Evolutionary conservation across 2,329 filamentous ascomycete genomes (phyloP).

Genomic region (Pseudogymnoascus sp.): DNA sequence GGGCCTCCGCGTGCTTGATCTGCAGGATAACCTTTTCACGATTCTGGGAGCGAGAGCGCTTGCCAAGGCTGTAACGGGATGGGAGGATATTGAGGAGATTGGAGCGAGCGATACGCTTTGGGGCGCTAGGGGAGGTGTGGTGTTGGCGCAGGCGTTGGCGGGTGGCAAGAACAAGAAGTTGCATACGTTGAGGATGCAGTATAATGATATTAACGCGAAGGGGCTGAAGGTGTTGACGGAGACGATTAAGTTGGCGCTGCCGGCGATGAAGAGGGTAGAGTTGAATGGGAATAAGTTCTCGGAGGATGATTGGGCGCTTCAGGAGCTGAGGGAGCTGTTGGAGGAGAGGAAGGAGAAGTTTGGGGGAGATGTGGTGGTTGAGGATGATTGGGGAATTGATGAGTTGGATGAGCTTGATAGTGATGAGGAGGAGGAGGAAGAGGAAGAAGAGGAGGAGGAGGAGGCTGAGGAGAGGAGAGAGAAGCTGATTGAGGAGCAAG

Average conservation of each 20-base stretch:
- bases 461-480: slow-evolving; percentile 60
- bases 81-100: slow-evolving; percentile 72
- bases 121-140: slow-evolving; percentile 66
- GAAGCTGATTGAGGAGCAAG: slow-evolving; percentile 61
- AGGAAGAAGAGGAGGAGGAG: slow-evolving; percentile 54
- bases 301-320: slow-evolving; percentile 72
- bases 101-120: slow-evolving; percentile 86
- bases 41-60: slow-evolving; percentile 71
- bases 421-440: slow-evolving; percentile 61
- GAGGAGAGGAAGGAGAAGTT: slow-evolving; percentile 71
- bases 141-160: slow-evolving; percentile 66
- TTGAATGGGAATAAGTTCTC: slow-evolving; percentile 93
- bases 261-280: slow-evolving; percentile 76
- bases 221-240: slow-evolving; percentile 66
- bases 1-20: slow-evolving; percentile 69
- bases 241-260: slow-evolving; percentile 62
- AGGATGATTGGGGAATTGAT: slow-evolving; percentile 80
- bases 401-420: slow-evolving; percentile 69
- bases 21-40: slow-evolving; percentile 98
- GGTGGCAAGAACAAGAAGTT: slow-evolving; percentile 73
- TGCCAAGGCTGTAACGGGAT: slow-evolving; percentile 65
- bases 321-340: slow-evolving; percentile 62
- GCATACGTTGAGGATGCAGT: slow-evolving; percentile 77
- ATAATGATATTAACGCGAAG: slow-evolving; percentile 82
- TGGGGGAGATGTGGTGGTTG: slow-evolving; percentile 59